Percentiles rank a stretch among this genome's conserved stretches.
Evolutionary conservation across 371 early-diverging fungal species (phyloP).

Genomic region (Nematocida sp.): DNA sequence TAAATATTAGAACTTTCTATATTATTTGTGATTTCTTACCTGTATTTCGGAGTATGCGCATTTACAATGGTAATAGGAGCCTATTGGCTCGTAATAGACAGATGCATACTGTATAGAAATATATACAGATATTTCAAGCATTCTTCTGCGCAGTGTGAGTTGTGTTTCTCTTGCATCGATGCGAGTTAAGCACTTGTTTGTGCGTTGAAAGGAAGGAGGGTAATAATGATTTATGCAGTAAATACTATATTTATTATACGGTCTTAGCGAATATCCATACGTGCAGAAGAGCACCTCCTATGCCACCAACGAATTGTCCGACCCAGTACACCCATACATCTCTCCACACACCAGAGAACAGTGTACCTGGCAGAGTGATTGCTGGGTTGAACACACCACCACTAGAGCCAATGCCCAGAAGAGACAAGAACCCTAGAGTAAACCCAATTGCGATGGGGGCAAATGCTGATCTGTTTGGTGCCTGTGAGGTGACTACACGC

Average conservation of each 20-base stretch:
- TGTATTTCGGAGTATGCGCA: no score
- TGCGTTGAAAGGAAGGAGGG: not conserved
- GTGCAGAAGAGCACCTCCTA: conserved; percentile 72
- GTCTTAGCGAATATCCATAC: conserved; percentile 61
- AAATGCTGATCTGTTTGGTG: conserved; percentile 66
- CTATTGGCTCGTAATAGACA: no score
- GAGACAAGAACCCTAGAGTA: conserved; percentile 74
- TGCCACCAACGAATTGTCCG: conserved; percentile 74
- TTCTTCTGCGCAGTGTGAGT: no score
- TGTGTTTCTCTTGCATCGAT: no score
- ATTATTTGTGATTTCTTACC: no score
- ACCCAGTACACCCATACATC: conserved; percentile 73
- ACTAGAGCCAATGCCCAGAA: conserved; percentile 73
- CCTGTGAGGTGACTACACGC: conserved; percentile 53
- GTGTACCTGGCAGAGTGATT: conserved; percentile 71
- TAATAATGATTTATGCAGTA: not conserved
- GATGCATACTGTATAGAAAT: no score
- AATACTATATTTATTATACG: conserved; percentile 12
- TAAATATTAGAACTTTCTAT: no score
- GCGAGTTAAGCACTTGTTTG: no score
- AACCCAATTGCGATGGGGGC: conserved; percentile 70
- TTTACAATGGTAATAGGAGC: no score
- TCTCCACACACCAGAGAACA: conserved; percentile 72
- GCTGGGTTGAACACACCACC: conserved; percentile 77
- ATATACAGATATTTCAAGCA: no score